These are phyloP conservation scores for Vachellia pachyceras DNA, from an alignment of 306 rosid species.

Conservation along the genomic window DNA sequence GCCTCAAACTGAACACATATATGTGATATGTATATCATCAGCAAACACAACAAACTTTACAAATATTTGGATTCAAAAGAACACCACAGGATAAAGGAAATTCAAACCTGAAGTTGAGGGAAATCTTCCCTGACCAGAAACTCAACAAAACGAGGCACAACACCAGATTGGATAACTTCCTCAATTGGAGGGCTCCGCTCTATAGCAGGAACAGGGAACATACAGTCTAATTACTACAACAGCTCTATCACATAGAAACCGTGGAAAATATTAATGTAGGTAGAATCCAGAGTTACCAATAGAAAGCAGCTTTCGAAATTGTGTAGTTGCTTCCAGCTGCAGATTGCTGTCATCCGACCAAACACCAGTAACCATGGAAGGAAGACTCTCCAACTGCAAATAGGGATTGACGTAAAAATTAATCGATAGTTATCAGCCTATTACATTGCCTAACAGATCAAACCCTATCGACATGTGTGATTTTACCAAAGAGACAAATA, in stretches of 20 bases:
- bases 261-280: neutral
- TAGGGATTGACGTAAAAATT: conserved; percentile 11
- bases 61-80: neutral
- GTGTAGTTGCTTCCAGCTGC: conserved; percentile 88
- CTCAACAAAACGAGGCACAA: conserved; percentile 86
- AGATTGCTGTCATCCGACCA: conserved; percentile 64
- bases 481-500: conserved; percentile 8
- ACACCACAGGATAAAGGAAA: neutral
- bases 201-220: conserved; percentile 25
- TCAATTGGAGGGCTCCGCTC: conserved; percentile 94
- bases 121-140: conserved; percentile 86
- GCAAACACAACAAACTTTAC: neutral
- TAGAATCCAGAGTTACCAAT: conserved; percentile 55
- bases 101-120: conserved; percentile 83
- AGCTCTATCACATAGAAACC: conserved; percentile 10
- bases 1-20: conserved; percentile 74
- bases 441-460: neutral
- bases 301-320: conserved; percentile 86
- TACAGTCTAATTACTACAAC: neutral
- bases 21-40: conserved; percentile 13
- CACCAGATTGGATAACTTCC: conserved; percentile 93
- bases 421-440: conserved; percentile 5
- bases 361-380: conserved; percentile 85
- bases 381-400: conserved; percentile 85
- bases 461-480: conserved; percentile 1